Conservation (phyloP, 208 protist species). For the Wallacemonas sp. region DNA sequence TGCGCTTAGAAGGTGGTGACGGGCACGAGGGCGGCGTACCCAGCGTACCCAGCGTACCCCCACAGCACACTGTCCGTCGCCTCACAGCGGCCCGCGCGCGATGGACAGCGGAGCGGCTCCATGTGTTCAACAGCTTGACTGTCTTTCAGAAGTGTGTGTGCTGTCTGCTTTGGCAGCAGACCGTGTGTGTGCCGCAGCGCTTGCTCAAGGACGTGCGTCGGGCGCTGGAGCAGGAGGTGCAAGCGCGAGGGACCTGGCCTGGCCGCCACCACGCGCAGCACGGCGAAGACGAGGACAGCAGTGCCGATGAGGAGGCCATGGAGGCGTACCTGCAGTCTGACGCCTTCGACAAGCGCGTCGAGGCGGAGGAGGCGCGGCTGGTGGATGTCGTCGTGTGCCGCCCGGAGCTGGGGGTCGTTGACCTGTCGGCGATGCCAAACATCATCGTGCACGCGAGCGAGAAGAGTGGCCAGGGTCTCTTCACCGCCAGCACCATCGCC, state of each 20-base stretch:
- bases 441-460: conserved; percentile 56
- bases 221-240: conserved; percentile 23
- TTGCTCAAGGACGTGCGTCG: conserved; percentile 56
- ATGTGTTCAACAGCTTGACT: conserved; percentile 51
- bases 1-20: conserved; percentile 13
- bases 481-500: conserved; percentile 38
- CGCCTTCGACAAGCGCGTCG: conserved; percentile 35
- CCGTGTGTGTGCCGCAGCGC: conserved; percentile 32
- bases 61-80: background rate
- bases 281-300: background rate
- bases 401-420: conserved; percentile 56
- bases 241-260: background rate
- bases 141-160: conserved; percentile 66
- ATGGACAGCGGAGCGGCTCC: conserved; percentile 39
- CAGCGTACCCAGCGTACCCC: background rate
- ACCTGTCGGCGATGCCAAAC: conserved; percentile 63
- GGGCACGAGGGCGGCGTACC: background rate
- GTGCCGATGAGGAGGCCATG: conserved; percentile 31
- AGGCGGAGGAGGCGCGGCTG: conserved; percentile 36
- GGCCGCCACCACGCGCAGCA: background rate
- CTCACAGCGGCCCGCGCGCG: background rate
- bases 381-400: conserved; percentile 37
- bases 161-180: conserved; percentile 73
- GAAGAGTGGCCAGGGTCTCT: conserved; percentile 24
- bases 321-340: conserved; percentile 38